A percentile compares a stretch with the other conserved stretches of the same genome.
Conservation (phyloP, 225 moss, liverwort and hornwort genomes). For the Marchantia polymorpha region DNA sequence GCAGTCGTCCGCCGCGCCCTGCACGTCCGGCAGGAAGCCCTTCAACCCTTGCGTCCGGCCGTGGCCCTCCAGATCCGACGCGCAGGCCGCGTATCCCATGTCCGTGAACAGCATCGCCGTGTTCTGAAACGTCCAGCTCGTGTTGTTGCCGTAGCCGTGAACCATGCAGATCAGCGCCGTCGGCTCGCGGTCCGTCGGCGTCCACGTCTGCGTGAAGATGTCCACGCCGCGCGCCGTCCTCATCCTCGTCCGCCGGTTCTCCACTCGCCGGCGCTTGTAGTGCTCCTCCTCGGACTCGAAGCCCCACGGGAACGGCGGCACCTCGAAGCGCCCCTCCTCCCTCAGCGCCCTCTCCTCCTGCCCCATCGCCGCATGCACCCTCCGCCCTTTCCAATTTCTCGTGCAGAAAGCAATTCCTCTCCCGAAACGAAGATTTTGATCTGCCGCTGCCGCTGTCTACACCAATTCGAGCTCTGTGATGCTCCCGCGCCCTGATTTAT, state of each 20-base stretch:
- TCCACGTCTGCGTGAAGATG: slow-evolving; percentile 78
- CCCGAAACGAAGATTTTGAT: no score
- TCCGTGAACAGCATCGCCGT: slow-evolving; percentile 78
- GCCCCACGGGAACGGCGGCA: slow-evolving; percentile 72
- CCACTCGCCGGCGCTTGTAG: slow-evolving; percentile 48
- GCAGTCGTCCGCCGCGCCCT: slow-evolving; percentile 50
- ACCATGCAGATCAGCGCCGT: slow-evolving; percentile 82
- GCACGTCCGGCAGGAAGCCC: slow-evolving; percentile 59
- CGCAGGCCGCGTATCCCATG: slow-evolving; percentile 79
- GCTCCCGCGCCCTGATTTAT: no score
- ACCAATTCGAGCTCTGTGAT: no score
- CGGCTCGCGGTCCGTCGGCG: slow-evolving; percentile 46
- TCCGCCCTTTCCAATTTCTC: no score
- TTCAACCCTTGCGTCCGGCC: slow-evolving; percentile 69
- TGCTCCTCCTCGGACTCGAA: slow-evolving; percentile 64
- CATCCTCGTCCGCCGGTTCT: slow-evolving; percentile 47
- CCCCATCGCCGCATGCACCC: slow-evolving; percentile 8
- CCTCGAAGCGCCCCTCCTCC: slow-evolving; percentile 1
- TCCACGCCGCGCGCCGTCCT: slow-evolving; percentile 55
- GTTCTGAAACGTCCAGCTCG: slow-evolving; percentile 81
- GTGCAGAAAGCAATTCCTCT: no score
- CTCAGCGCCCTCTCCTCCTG: not conserved
- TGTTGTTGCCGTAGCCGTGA: slow-evolving; percentile 88
- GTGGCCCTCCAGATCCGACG: slow-evolving; percentile 78
- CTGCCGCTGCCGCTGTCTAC: no score